Percentiles rank a stretch among this genome's conserved stretches.
phyloP scores from a whole-genome alignment of 306 rosid genomes.

The Cyclanthera cordifolia region DNA sequence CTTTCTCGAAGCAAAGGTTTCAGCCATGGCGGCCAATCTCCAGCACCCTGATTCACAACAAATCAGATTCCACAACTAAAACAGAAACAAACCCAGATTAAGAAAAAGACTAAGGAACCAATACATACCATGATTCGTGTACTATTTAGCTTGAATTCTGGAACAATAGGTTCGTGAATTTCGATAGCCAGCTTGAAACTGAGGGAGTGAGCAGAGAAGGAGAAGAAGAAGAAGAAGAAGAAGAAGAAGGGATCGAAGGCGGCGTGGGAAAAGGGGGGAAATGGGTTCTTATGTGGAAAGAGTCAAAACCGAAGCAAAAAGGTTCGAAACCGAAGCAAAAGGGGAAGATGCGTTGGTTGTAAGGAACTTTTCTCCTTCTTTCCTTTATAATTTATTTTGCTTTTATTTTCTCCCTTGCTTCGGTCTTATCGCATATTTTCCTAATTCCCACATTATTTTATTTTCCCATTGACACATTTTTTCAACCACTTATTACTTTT shows the following conservation, averaged over 20 bases:
- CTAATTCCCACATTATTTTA: slow-evolving; percentile 4
- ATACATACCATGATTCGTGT: slow-evolving; percentile 67
- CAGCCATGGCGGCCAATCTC: slow-evolving; percentile 99
- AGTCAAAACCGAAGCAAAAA: slow-evolving; percentile 41
- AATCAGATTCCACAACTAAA: neutral
- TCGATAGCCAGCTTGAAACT: slow-evolving; percentile 73
- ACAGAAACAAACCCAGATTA: slow-evolving; percentile 9
- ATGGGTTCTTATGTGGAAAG: slow-evolving; percentile 88
- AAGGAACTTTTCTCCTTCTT: slow-evolving; percentile 82
- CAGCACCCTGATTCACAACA: slow-evolving; percentile 60
- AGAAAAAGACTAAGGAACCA: neutral
- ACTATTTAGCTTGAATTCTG: slow-evolving; percentile 58
- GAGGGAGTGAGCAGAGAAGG: neutral
- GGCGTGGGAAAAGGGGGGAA: slow-evolving; percentile 28
- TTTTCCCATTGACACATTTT: slow-evolving; percentile 5
- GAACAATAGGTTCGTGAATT: slow-evolving; percentile 52
- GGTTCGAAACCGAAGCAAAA: slow-evolving; percentile 33
- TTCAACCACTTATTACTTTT: neutral
- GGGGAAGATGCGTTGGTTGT: slow-evolving; percentile 44
- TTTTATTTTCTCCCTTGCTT: slow-evolving; percentile 52
- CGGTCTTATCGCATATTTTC: slow-evolving; percentile 35
- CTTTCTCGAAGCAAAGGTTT: slow-evolving; percentile 65
- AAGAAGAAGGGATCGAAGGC: slow-evolving; percentile 8
- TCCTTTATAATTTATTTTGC: slow-evolving; percentile 38
- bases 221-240: neutral